These are phyloP conservation scores for Aspergillus udagawae DNA, from an alignment of 2,329 filamentous ascomycete species.

Conservation along the genomic window DNA sequence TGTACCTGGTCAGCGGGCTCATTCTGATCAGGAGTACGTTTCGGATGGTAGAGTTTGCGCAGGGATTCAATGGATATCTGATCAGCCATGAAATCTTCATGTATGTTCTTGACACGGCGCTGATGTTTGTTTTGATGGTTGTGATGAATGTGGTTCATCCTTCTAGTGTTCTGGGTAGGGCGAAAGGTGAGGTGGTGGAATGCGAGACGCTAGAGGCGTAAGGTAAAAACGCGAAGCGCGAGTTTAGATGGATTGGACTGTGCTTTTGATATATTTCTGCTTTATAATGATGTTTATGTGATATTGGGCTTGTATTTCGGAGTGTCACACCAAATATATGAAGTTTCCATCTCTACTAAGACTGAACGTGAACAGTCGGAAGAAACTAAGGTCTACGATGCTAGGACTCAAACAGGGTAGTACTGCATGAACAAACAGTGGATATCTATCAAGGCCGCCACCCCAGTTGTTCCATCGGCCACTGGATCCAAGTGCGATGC, in stretches of 20 bases:
- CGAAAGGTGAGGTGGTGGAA: not conserved
- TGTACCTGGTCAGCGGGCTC: not conserved
- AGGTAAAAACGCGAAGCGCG: not conserved
- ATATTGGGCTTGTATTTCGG: not conserved
- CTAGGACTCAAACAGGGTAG: too few relatives aligned
- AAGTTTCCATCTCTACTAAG: too few relatives aligned
- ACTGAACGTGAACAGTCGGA: too few relatives aligned
- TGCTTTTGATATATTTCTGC: not conserved
- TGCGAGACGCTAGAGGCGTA: not conserved
- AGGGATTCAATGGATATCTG: not conserved
- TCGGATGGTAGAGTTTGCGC: not conserved
- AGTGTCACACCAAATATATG: too few relatives aligned
- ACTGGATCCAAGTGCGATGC: constrained; percentile 13
- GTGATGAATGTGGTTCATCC: constrained; percentile 3
- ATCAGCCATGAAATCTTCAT: not conserved
- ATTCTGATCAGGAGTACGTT: not conserved
- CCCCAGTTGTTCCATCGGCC: constrained; percentile 11
- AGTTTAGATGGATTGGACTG: not conserved
- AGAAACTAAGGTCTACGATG: too few relatives aligned
- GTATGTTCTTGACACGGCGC: not conserved
- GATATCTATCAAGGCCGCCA: not conserved
- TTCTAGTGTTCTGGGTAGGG: constrained; percentile 22
- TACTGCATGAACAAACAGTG: too few relatives aligned
- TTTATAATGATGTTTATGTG: not conserved
- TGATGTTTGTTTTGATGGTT: not conserved